Evolutionary conservation across 257 asterid species (phyloP).

Genomic region (Solanum pimpinellifolium): DNA sequence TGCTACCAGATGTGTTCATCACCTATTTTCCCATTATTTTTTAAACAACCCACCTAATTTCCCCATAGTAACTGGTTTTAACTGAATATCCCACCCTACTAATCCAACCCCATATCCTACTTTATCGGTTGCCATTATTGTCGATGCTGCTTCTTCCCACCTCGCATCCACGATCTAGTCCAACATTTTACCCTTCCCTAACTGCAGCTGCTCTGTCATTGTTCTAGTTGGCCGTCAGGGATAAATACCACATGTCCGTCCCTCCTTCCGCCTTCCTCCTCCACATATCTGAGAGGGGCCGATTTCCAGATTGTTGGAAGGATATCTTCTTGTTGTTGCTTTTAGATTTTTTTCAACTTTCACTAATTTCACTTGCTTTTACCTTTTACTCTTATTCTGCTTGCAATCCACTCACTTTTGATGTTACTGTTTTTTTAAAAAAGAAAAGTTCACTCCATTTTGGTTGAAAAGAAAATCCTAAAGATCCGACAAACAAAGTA

Average conservation of each 20-base stretch:
- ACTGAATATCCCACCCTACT: not conserved
- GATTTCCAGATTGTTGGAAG: not conserved
- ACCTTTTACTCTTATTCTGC: not conserved
- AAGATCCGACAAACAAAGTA: not conserved
- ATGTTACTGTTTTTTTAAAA: no score
- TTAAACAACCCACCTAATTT: not conserved
- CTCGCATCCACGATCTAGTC: not conserved
- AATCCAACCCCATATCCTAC: not conserved
- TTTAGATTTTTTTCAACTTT: not conserved
- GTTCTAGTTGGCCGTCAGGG: not conserved
- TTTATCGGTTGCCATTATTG: not conserved
- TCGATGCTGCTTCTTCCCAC: not conserved
- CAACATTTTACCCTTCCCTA: not conserved
- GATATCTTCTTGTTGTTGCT: not conserved
- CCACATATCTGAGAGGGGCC: not conserved
- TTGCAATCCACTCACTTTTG: not conserved
- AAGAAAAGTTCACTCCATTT: not conserved
- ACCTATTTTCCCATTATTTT: not conserved
- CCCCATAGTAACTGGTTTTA: not conserved
- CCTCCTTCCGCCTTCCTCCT: not conserved
- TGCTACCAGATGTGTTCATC: not conserved
- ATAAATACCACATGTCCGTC: not conserved
- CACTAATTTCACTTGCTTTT: not conserved
- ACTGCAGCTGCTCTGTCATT: not conserved
- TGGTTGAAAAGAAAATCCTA: not conserved